These are phyloP conservation scores for Primulina tabacum DNA, from an alignment of 257 asterid species.

Conservation along the genomic window DNA sequence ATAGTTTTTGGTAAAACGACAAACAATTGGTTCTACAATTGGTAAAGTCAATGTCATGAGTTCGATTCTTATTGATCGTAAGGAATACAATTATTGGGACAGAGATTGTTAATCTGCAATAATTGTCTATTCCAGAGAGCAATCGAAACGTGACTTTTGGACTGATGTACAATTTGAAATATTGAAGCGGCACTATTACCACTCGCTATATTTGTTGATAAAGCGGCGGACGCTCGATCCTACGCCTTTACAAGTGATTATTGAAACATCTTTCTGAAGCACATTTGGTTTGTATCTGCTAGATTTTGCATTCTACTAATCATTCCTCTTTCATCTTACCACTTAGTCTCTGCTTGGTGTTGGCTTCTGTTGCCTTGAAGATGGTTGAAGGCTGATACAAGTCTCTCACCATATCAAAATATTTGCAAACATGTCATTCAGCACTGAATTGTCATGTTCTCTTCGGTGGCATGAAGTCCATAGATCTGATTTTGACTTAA, in stretches of 20 bases:
- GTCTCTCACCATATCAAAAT: slow-evolving; percentile 1
- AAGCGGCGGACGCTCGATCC: too few relatives aligned
- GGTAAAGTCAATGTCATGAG: too few relatives aligned
- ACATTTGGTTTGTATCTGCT: background rate
- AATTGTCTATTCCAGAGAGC: too few relatives aligned
- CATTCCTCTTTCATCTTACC: background rate
- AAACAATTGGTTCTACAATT: too few relatives aligned
- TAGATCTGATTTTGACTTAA: background rate
- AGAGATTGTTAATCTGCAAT: too few relatives aligned
- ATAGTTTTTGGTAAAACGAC: too few relatives aligned
- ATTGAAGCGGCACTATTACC: too few relatives aligned
- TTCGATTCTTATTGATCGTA: too few relatives aligned
- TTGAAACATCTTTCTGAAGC: slow-evolving; percentile 3
- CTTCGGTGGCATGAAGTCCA: background rate
- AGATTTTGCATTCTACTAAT: background rate
- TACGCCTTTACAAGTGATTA: background rate
- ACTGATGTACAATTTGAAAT: too few relatives aligned
- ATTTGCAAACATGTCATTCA: slow-evolving; percentile 16
- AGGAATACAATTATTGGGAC: too few relatives aligned
- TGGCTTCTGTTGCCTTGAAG: slow-evolving; percentile 19
- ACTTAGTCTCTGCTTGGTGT: slow-evolving; percentile 6
- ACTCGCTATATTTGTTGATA: too few relatives aligned
- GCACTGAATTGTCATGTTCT: background rate
- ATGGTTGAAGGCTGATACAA: slow-evolving; percentile 6
- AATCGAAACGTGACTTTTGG: too few relatives aligned